These are phyloP conservation scores for Kodamaea anthophila DNA, from an alignment of 1,139 yeast genomes.

Conservation along the genomic window DNA sequence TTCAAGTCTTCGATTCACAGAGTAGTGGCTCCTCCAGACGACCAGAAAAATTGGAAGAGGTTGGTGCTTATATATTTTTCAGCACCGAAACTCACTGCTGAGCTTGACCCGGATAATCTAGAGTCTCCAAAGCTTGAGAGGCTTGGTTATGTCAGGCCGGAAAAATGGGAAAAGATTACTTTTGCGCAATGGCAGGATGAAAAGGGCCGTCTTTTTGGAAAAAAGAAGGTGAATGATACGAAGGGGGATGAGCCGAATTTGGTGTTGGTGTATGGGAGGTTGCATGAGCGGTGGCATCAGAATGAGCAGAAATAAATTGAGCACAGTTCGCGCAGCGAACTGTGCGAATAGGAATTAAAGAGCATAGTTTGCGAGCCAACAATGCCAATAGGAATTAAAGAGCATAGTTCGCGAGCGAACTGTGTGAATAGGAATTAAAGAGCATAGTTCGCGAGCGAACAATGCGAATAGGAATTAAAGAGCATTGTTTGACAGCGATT, in stretches of 20 bases:
- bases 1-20: slow-evolving; percentile 21
- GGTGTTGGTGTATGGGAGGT: slow-evolving; percentile 10
- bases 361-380: no score
- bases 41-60: slow-evolving; percentile 15
- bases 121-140: slow-evolving; percentile 10
- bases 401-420: no score
- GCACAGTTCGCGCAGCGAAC: no score
- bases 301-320: slow-evolving; percentile 14
- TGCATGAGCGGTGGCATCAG: slow-evolving; percentile 13
- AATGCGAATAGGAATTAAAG: no score
- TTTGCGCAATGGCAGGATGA: slow-evolving; percentile 9
- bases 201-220: slow-evolving; percentile 10
- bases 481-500: no score
- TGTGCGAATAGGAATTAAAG: no score
- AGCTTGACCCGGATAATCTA: slow-evolving; percentile 10
- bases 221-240: slow-evolving; percentile 9
- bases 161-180: slow-evolving; percentile 10
- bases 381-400: no score
- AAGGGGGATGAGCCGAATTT: slow-evolving; percentile 11
- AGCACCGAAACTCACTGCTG: slow-evolving; percentile 10
- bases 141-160: slow-evolving; percentile 7
- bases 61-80: slow-evolving; percentile 21
- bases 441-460: no score
- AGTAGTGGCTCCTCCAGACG: slow-evolving; percentile 21
- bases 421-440: no score